phyloP scores from a whole-genome alignment of 1,139 yeast species.

The Zhuliangozyma blackwelliae region DNA sequence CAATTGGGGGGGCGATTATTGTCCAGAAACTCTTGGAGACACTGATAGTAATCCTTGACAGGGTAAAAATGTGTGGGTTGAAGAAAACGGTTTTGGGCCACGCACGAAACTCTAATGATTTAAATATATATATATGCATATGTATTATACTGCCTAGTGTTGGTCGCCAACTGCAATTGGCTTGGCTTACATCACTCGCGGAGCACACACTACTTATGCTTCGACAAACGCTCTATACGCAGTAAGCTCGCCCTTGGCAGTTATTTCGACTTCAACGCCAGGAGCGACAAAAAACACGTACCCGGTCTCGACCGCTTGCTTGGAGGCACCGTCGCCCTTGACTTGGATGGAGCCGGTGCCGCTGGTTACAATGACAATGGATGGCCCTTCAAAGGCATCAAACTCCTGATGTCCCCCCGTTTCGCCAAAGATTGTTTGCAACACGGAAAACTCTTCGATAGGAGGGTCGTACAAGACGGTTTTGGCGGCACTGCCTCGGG shows the following conservation, averaged over 20 bases:
- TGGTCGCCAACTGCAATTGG: constrained; percentile 10
- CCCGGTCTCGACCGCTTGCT: constrained; percentile 49
- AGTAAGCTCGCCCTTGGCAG: constrained; percentile 51
- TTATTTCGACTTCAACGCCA: constrained; percentile 56
- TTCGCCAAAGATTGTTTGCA: constrained; percentile 59
- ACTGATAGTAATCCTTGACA: too few species aligned
- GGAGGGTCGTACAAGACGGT: constrained; percentile 88
- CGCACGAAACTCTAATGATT: too few species aligned
- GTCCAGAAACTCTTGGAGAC: too few species aligned
- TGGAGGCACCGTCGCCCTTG: constrained; percentile 32
- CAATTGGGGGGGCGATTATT: too few species aligned
- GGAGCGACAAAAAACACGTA: constrained; percentile 85
- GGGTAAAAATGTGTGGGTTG: too few species aligned
- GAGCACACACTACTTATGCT: constrained; percentile 31
- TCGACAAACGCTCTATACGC: constrained; percentile 87
- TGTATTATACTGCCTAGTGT: too few species aligned
- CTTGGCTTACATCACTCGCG: constrained; percentile 10
- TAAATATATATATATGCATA: too few species aligned
- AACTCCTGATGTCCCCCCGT: constrained; percentile 45
- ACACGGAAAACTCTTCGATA: constrained; percentile 89
- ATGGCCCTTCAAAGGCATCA: constrained; percentile 76
- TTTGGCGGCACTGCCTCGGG: constrained; percentile 59
- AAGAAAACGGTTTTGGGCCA: too few species aligned
- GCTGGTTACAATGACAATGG: constrained; percentile 76
- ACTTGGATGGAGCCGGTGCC: constrained; percentile 64